phyloP scores from a whole-genome alignment of 805 yeast species.

The Saccharomycodes ludwigii region DNA sequence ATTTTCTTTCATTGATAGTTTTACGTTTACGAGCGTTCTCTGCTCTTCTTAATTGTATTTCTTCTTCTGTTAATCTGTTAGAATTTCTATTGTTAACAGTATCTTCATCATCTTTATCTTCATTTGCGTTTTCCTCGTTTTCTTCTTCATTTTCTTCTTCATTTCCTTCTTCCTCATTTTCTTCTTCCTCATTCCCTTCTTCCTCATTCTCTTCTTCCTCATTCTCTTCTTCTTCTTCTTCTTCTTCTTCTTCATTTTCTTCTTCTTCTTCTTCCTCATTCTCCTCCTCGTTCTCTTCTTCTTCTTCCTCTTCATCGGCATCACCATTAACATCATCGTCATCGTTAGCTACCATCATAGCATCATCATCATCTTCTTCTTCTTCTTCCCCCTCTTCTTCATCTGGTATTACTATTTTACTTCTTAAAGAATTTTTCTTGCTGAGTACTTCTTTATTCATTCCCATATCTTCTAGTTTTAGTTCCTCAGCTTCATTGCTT shows the following conservation, averaged over 20 bases:
- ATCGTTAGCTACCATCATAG: conserved; percentile 9
- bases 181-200: conserved; percentile 7
- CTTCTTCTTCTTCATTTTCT: conserved; percentile 4
- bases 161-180: conserved; percentile 5
- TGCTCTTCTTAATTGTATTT: conserved; percentile 65
- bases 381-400: conserved; percentile 2
- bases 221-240: conserved; percentile 3
- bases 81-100: conserved; percentile 31
- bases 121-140: conserved; percentile 10
- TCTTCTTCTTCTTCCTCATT: conserved; percentile 2
- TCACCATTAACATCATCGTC: conserved; percentile 7
- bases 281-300: conserved; percentile 2
- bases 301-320: conserved; percentile 5
- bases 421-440: neutral
- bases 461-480: neutral
- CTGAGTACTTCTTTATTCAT: neutral
- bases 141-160: conserved; percentile 11
- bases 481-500: no score
- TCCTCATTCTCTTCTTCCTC: conserved; percentile 7
- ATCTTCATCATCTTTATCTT: conserved; percentile 13
- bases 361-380: conserved; percentile 1
- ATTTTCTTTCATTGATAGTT: conserved; percentile 65
- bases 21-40: conserved; percentile 84
- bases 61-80: conserved; percentile 67
- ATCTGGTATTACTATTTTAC: neutral